phyloP scores from a whole-genome alignment of 805 yeast genomes.

The Suhomyces canberraensis region DNA sequence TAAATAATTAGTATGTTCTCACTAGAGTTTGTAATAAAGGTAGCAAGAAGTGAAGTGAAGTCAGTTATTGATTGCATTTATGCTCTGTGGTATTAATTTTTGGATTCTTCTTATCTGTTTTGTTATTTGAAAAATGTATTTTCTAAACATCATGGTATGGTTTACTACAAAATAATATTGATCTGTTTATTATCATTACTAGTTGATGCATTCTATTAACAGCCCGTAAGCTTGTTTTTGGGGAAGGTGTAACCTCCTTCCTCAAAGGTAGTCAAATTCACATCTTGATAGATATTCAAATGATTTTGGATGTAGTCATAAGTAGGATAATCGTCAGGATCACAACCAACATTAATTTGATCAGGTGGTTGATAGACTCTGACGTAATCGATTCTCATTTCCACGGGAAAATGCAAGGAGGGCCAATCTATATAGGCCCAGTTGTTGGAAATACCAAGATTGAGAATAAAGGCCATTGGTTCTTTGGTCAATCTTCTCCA shows the following conservation, averaged over 20 bases:
- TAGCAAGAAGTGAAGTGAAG: too few species aligned
- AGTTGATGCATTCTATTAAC: too few species aligned
- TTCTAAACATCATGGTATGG: too few species aligned
- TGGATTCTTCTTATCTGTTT: too few species aligned
- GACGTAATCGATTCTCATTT: conserved; percentile 77
- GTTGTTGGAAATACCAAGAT: conserved; percentile 83
- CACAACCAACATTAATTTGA: conserved; percentile 66
- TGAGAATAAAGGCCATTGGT: conserved; percentile 87
- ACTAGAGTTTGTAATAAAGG: conserved; percentile 23
- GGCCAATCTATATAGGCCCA: conserved; percentile 97
- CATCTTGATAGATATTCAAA: conserved; percentile 61
- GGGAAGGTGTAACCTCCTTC: conserved; percentile 62
- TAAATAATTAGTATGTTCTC: conserved; percentile 37
- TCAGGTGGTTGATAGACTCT: conserved; percentile 86
- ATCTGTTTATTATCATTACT: too few species aligned
- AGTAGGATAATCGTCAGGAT: conserved; percentile 84
- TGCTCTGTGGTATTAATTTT: too few species aligned
- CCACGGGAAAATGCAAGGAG: conserved; percentile 70
- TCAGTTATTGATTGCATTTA: too few species aligned
- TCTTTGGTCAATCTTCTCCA: conserved; percentile 82
- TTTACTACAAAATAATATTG: too few species aligned
- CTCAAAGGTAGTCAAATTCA: conserved; percentile 72
- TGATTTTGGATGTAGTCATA: conserved; percentile 75
- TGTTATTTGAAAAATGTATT: too few species aligned
- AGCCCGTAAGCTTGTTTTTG: conserved; percentile 28